Conservation (phyloP, 169 alveolate species). For the Amoebophrya sp. region DNA sequence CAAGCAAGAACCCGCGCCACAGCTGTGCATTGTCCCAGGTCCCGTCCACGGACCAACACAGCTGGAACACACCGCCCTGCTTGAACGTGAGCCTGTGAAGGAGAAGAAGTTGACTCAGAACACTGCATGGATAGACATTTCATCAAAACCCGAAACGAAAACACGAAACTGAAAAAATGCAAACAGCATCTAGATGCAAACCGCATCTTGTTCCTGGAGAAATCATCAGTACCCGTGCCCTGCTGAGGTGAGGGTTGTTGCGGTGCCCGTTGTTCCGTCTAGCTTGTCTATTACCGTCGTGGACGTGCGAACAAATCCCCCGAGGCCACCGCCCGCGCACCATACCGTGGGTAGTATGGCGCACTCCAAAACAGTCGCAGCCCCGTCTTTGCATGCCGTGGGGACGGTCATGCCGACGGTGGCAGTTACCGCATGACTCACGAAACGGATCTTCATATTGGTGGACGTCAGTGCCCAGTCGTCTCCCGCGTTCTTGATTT, state of each 20-base stretch:
- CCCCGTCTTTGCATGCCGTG: constrained; percentile 8
- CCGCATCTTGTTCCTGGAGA: no score
- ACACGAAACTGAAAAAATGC: no score
- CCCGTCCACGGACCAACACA: constrained; percentile 32
- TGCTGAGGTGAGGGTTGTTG: no score
- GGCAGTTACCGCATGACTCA: neutral
- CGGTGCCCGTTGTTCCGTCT: no score
- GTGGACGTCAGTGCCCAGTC: neutral
- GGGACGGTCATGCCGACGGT: neutral
- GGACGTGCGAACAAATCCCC: neutral
- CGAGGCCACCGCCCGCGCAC: constrained; percentile 2
- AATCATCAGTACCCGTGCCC: no score
- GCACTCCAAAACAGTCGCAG: neutral
- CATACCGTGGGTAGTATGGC: neutral
- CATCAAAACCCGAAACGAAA: no score
- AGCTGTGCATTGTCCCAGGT: neutral
- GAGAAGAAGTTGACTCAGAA: no score
- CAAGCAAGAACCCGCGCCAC: neutral
- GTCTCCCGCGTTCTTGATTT: neutral
- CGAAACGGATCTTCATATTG: neutral
- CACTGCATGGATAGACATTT: no score
- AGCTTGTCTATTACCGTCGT: neutral
- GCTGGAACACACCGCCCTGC: constrained; percentile 33
- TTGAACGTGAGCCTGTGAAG: constrained; percentile 31
- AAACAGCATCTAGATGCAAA: no score